Evolutionary conservation across 306 rosid genomes (phyloP).

Genomic region (Inga oerstediana): DNA sequence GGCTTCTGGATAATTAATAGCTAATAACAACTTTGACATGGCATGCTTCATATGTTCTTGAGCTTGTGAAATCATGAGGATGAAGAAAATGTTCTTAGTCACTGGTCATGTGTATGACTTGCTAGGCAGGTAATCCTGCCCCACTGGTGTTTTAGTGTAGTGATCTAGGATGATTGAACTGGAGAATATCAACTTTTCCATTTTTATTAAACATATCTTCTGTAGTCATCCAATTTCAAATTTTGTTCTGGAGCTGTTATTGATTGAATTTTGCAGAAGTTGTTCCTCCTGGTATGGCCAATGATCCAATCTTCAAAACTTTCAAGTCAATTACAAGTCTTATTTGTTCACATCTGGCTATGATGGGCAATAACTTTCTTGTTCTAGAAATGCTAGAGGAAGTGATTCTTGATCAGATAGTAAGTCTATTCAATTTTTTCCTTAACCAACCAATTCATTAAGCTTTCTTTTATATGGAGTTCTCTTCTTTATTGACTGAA

Average conservation of each 20-base stretch:
- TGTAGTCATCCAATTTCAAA: slow-evolving; percentile 11
- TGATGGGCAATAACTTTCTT: slow-evolving; percentile 72
- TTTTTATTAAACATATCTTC: slow-evolving; percentile 19
- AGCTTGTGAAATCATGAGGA: slow-evolving; percentile 28
- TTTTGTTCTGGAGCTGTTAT: not conserved
- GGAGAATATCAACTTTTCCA: not conserved
- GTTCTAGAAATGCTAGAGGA: slow-evolving; percentile 61
- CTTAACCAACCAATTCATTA: not conserved
- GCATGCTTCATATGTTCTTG: slow-evolving; percentile 13
- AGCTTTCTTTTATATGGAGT: not conserved
- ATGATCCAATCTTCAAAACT: slow-evolving; percentile 37
- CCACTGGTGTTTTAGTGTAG: not conserved
- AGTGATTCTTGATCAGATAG: slow-evolving; percentile 60
- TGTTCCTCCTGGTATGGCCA: slow-evolving; percentile 40
- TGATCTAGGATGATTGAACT: slow-evolving; percentile 29
- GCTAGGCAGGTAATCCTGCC: slow-evolving; percentile 20
- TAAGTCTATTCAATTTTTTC: slow-evolving; percentile 41
- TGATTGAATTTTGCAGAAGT: slow-evolving; percentile 47
- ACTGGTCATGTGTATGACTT: slow-evolving; percentile 14
- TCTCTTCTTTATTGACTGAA: not conserved
- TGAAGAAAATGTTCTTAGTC: slow-evolving; percentile 6
- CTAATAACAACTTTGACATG: slow-evolving; percentile 14
- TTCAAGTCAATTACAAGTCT: slow-evolving; percentile 50
- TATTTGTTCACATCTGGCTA: slow-evolving; percentile 55
- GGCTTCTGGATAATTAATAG: slow-evolving; percentile 14